phyloP scores from a whole-genome alignment of 768 basidiomycete species.

The Tylopilus subfusipes region DNA sequence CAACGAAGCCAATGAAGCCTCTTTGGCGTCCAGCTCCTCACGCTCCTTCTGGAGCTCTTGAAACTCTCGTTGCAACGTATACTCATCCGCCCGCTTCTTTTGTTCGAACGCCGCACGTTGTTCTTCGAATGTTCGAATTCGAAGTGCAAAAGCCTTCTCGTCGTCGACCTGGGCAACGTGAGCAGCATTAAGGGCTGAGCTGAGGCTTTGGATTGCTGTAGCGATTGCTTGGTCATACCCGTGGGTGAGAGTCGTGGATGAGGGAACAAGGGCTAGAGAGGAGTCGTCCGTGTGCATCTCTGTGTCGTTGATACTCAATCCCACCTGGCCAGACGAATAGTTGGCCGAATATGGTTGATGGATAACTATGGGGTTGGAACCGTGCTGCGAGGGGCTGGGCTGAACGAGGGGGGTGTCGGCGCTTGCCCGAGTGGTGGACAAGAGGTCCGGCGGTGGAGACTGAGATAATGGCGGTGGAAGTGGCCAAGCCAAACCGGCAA shows the following conservation, averaged over 20 bases:
- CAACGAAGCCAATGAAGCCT: slow-evolving; percentile 12
- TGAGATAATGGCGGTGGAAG: neutral
- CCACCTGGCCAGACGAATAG: neutral
- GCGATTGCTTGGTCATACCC: slow-evolving; percentile 9
- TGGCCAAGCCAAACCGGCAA: slow-evolving; percentile 10
- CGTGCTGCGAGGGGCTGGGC: neutral
- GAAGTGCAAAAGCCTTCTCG: slow-evolving; percentile 14
- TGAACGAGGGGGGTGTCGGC: neutral
- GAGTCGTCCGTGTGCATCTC: neutral
- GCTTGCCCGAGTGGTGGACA: neutral
- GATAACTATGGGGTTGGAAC: neutral
- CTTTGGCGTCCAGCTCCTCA: slow-evolving; percentile 21
- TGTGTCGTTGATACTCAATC: neutral
- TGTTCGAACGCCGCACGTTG: slow-evolving; percentile 22
- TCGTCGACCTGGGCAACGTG: slow-evolving; percentile 15
- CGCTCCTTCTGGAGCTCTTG: slow-evolving; percentile 18
- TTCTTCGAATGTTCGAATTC: slow-evolving; percentile 13
- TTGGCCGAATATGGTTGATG: slow-evolving; percentile 9
- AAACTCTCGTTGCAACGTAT: slow-evolving; percentile 15
- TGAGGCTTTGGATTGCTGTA: slow-evolving; percentile 14
- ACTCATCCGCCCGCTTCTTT: slow-evolving; percentile 17
- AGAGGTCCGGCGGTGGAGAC: slow-evolving; percentile 9
- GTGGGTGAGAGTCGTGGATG: slow-evolving; percentile 1
- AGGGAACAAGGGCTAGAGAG: neutral
- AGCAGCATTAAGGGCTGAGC: slow-evolving; percentile 1